Evolutionary conservation across 2,329 filamentous ascomycete species (phyloP).

Genomic region (Pseudocercospora ulei): DNA sequence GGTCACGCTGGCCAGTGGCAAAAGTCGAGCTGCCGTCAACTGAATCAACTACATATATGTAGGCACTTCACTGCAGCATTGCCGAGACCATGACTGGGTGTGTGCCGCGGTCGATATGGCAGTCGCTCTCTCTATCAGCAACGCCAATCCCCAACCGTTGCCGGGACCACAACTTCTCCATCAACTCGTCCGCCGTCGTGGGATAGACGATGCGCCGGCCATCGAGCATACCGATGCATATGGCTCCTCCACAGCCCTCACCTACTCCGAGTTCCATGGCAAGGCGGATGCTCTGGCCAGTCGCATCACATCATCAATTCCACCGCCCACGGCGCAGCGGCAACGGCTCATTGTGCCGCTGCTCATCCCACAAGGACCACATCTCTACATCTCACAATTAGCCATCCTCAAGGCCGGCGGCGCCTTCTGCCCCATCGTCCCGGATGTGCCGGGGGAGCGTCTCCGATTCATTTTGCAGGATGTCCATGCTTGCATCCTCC

Average conservation of each 20-base stretch:
- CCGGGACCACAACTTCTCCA: conserved; percentile 51
- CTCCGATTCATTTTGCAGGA: conserved; percentile 73
- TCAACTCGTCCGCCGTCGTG: conserved; percentile 49
- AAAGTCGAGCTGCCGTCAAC: too few relatives aligned
- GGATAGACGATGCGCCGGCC: conserved; percentile 41
- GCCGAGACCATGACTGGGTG: too few relatives aligned
- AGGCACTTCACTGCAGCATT: too few relatives aligned
- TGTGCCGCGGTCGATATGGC: conserved; percentile 13
- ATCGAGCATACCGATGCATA: conserved; percentile 54
- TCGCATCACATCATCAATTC: conserved; percentile 37
- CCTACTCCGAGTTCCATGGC: conserved; percentile 55
- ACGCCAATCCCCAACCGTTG: conserved; percentile 45
- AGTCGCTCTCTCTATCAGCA: conserved; percentile 47
- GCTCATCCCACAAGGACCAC: conserved; percentile 64
- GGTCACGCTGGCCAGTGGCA: too few relatives aligned
- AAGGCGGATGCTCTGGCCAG: conserved; percentile 49
- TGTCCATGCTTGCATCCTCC: conserved; percentile 57
- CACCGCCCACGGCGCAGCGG: conserved; percentile 15
- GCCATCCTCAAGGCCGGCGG: conserved; percentile 71
- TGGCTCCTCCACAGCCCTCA: conserved; percentile 42
- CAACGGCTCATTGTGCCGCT: conserved; percentile 55
- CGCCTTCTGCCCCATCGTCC: conserved; percentile 74
- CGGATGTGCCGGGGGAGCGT: conserved; percentile 67
- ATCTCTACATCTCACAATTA: conserved; percentile 67
- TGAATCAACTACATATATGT: too few relatives aligned